Evolutionary conservation across 1,284 basidiomycete genomes (phyloP).

Genomic region (Ganoderma resinaceum): DNA sequence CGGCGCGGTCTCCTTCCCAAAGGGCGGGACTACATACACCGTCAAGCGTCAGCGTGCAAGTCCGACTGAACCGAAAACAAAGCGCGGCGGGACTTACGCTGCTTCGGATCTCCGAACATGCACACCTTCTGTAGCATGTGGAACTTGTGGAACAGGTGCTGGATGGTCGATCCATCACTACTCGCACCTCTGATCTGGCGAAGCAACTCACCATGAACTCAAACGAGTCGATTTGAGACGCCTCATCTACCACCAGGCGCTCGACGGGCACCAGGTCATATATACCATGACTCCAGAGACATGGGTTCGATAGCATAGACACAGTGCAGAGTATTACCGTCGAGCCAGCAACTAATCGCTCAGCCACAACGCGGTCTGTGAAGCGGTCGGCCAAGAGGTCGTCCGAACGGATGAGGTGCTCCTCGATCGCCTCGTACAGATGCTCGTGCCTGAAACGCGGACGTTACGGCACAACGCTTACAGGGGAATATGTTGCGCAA

Average conservation of each 20-base stretch:
- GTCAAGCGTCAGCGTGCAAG: neutral
- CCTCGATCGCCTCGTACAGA: constrained; percentile 54
- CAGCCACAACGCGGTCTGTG: neutral
- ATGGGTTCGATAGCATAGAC: constrained; percentile 64
- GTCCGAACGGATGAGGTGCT: constrained; percentile 59
- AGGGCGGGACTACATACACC: constrained; percentile 51
- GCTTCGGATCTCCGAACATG: constrained; percentile 57
- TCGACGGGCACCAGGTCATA: constrained; percentile 46
- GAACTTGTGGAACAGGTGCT: constrained; percentile 48
- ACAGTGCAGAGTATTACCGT: constrained; percentile 72
- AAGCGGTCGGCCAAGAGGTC: constrained; percentile 38
- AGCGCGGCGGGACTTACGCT: constrained; percentile 45
- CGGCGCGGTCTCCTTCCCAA: constrained; percentile 47
- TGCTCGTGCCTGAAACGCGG: constrained; percentile 68
- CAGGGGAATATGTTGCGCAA: neutral
- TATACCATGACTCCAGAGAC: constrained; percentile 29
- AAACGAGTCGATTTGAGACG: constrained; percentile 51
- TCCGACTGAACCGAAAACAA: neutral
- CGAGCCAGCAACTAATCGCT: constrained; percentile 38
- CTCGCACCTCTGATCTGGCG: neutral
- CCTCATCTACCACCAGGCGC: constrained; percentile 54
- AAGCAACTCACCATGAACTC: constrained; percentile 25
- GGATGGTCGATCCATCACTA: neutral
- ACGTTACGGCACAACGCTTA: constrained; percentile 8
- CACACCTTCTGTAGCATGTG: constrained; percentile 40